Percentiles rank a stretch among this genome's conserved stretches.
Evolutionary conservation across 139 green algal genomes (phyloP).

Genomic region (Gonium pectorale): DNA sequence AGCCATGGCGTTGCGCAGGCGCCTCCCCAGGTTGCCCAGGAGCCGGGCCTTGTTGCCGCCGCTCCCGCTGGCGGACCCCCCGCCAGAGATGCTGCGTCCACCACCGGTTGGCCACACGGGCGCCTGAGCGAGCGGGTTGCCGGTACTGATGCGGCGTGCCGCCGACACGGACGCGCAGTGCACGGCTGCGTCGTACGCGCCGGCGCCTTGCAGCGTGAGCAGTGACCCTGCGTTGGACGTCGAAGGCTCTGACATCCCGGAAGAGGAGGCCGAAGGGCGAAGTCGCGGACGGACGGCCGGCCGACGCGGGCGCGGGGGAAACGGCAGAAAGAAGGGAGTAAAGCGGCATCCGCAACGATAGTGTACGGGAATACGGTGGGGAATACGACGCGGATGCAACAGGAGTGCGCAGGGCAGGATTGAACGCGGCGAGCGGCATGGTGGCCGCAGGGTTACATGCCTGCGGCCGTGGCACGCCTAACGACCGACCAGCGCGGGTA

Average conservation of each 20-base stretch:
- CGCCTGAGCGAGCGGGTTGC: conserved; percentile 4
- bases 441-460: too few relatives aligned
- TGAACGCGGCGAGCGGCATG: too few relatives aligned
- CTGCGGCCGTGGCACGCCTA: too few relatives aligned
- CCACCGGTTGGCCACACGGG: conserved; percentile 9
- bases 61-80: neutral
- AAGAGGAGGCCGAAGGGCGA: neutral
- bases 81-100: neutral
- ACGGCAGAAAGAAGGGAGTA: neutral
- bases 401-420: too few relatives aligned
- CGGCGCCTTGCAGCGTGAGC: conserved; percentile 87
- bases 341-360: neutral
- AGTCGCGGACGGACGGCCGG: neutral
- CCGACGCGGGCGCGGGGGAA: neutral
- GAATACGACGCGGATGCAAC: too few relatives aligned
- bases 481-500: too few relatives aligned
- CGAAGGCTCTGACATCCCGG: neutral
- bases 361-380: too few relatives aligned
- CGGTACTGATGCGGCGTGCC: conserved; percentile 68
- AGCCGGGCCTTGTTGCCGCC: neutral
- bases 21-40: neutral
- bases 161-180: conserved; percentile 90
- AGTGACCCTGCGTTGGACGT: conserved; percentile 68
- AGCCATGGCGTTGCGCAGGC: conserved; percentile 4
- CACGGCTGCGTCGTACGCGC: conserved; percentile 91